Base-by-base conservation (phyloP, 192 early-diverging fungal genomes). In the Mortierella claussenii region DNA sequence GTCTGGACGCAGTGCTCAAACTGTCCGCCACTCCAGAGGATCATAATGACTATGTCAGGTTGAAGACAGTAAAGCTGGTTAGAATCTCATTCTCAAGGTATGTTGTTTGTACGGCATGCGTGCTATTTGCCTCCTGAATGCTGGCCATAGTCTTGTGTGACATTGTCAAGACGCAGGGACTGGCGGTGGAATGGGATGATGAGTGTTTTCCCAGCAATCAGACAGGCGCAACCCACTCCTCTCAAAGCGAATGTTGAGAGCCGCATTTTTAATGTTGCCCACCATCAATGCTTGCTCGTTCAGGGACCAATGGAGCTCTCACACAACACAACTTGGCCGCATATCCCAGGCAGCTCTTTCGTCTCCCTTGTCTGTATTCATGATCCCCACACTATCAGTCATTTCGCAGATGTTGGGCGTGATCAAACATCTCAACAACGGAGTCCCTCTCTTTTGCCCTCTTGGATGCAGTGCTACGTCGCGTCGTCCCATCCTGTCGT, bases 21-120 rank as follows among this genome's bases (percentile, higher is more conserved):
- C 69, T 88, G 87, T 60, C 81, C 83, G 34, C 87, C 87, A 36
- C 81, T 79, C 60, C 80, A 84, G 34, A 88, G 63, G 60, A 88
- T 85, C 87, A 84, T 85, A 44, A 82, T 82, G 40, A 82, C 81
- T 66, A 82, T 20, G 1, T 26, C 4, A 0, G 18, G 0, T 18
- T 34, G 26, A 49, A 24, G 21, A 49, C 2, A 18, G n/a, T 8
- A 49, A 5, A 24, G 20, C 26, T 27, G 12, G 47, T 27, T 18
- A 23, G 12, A 24, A 12, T 24, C 12, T 27, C 47, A 27, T 11
- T 6, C 45, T 20, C 6, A 15, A 6, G 8, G 8, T 47, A 6
- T 47, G 8, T 47, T 10, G 7, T 40, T 40, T 40, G 7, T 40
- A 11, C 40, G 17, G 40, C 8, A 11, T 42, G 8, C 17, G 8